phyloP scores from a whole-genome alignment of 73 alveolate species.

The Effrenium voratum region DNA sequence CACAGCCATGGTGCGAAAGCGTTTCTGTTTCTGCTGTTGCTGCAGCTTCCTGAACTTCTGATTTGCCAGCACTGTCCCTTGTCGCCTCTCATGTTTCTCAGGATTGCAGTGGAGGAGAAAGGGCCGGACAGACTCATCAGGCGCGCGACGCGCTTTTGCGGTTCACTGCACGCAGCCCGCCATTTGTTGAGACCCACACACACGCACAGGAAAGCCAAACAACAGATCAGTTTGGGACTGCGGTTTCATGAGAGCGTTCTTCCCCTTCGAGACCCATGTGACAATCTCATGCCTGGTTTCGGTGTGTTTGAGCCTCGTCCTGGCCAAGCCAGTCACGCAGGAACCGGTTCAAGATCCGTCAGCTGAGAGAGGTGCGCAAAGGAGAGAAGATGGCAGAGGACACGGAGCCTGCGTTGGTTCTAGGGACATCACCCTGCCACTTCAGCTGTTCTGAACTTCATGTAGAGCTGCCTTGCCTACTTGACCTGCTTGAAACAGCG shows the following conservation, averaged over 20 bases:
- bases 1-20: not conserved
- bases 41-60: not conserved
- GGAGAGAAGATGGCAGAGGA: conserved; percentile 86
- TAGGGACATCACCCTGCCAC: not conserved
- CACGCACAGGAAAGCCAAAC: too few species aligned
- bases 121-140: conserved; percentile 82
- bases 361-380: conserved; percentile 69
- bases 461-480: not conserved
- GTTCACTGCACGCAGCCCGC: too few species aligned
- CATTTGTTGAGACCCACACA: too few species aligned
- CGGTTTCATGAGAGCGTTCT: too few species aligned
- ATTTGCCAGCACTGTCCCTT: too few species aligned
- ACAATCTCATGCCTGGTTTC: too few species aligned
- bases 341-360: conserved; percentile 87
- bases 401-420: not conserved
- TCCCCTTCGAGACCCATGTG: too few species aligned
- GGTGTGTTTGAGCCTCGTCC: too few species aligned
- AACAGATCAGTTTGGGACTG: too few species aligned
- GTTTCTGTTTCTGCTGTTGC: not conserved
- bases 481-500: not conserved
- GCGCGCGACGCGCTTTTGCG: too few species aligned
- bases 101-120: conserved; percentile 68
- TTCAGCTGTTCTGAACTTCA: not conserved
- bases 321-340: too few species aligned
- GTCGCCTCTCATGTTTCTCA: too few species aligned